These are phyloP conservation scores for Striga hermonthica DNA, from an alignment of 305 asterid genomes.

Conservation along the genomic window DNA sequence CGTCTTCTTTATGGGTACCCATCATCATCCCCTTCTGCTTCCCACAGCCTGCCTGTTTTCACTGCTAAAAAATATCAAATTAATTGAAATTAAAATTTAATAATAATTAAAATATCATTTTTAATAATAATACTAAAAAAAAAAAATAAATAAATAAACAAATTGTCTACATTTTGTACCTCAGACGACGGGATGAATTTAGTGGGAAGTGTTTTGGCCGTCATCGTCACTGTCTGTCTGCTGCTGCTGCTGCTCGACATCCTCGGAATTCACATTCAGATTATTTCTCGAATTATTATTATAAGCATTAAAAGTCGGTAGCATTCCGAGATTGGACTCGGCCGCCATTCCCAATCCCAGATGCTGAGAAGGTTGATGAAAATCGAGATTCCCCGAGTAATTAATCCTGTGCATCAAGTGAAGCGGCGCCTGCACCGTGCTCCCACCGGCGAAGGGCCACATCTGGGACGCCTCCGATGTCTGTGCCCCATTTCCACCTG, in stretches of 20 bases:
- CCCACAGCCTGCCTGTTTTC: background rate
- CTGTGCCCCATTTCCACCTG: slow-evolving; percentile 29
- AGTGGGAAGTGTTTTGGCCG: slow-evolving; percentile 56
- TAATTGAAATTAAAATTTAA: background rate
- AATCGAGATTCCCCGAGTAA: slow-evolving; percentile 51
- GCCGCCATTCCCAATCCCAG: slow-evolving; percentile 56
- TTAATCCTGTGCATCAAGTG: slow-evolving; percentile 66
- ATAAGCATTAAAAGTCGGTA: slow-evolving; percentile 62
- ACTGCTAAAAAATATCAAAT: no score
- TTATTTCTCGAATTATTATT: slow-evolving; percentile 35
- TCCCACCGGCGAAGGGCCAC: slow-evolving; percentile 65
- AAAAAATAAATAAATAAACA: background rate
- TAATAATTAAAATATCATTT: background rate
- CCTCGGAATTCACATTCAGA: slow-evolving; percentile 57
- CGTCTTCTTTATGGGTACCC: slow-evolving; percentile 31
- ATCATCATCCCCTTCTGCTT: slow-evolving; percentile 5
- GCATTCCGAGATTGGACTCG: slow-evolving; percentile 67
- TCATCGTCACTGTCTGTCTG: slow-evolving; percentile 63
- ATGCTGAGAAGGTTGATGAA: slow-evolving; percentile 55
- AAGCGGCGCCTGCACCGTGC: slow-evolving; percentile 53
- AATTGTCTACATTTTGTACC: background rate
- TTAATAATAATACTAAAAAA: background rate
- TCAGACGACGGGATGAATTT: slow-evolving; percentile 1
- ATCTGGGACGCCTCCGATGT: slow-evolving; percentile 45
- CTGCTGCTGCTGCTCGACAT: slow-evolving; percentile 45